These are phyloP conservation scores for Colletotrichum gigasporum DNA, from an alignment of 2,329 filamentous ascomycete genomes.

Conservation along the genomic window DNA sequence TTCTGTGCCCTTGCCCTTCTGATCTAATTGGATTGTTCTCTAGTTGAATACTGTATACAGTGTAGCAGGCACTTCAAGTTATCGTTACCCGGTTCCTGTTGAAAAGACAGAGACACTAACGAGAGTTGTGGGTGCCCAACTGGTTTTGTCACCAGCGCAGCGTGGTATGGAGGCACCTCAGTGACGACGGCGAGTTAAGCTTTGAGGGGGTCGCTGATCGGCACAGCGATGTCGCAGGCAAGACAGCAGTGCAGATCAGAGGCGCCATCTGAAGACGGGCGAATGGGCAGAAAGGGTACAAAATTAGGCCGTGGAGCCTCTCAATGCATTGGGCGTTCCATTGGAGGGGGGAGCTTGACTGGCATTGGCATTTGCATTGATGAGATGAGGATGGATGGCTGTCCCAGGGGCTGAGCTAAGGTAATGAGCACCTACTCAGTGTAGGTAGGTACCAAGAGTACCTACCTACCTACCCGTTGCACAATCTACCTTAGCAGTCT, in stretches of 20 bases:
- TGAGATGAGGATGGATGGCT: slow-evolving; percentile 7
- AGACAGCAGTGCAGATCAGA: neutral
- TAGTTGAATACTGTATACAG: too few relatives aligned
- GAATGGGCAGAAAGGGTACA: neutral
- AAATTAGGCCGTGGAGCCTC: slow-evolving; percentile 17
- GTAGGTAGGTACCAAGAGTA: too few relatives aligned
- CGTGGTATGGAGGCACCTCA: neutral
- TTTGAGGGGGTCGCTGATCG: slow-evolving; percentile 27
- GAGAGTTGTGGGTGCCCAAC: neutral
- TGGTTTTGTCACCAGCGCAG: neutral
- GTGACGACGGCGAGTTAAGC: slow-evolving; percentile 20
- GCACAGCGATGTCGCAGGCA: slow-evolving; percentile 30
- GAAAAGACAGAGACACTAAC: neutral
- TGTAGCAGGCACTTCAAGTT: too few relatives aligned
- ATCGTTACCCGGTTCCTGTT: too few relatives aligned
- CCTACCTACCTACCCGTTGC: too few relatives aligned
- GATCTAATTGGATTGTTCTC: too few relatives aligned
- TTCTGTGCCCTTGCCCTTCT: too few relatives aligned
- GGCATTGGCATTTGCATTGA: slow-evolving; percentile 2
- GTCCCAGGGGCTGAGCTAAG: neutral
- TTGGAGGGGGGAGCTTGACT: neutral
- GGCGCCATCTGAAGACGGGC: slow-evolving; percentile 19
- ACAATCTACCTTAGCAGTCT: too few relatives aligned
- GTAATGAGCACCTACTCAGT: too few relatives aligned
- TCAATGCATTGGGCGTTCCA: slow-evolving; percentile 20